Conservation (phyloP, 345 rosid species). For the Reutealis trisperma region DNA sequence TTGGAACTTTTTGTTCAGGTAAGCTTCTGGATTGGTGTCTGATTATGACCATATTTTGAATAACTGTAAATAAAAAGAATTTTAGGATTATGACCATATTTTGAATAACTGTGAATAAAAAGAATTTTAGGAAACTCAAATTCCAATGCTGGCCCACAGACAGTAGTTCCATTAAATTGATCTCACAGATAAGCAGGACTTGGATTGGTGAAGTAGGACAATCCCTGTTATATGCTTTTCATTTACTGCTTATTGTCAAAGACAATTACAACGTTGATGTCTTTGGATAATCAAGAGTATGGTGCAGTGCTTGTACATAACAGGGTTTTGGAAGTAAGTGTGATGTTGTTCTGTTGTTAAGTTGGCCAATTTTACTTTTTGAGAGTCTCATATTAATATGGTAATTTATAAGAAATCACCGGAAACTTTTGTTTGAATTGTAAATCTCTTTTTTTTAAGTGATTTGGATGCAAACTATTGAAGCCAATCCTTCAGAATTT, state of each 20-base stretch:
- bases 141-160: no score
- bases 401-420: neutral
- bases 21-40: constrained; percentile 12
- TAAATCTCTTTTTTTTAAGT: neutral
- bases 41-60: neutral
- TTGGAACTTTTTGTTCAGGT: constrained; percentile 76
- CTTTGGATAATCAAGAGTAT: neutral
- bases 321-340: no score
- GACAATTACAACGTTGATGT: neutral
- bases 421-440: neutral
- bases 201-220: neutral
- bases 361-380: neutral
- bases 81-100: neutral
- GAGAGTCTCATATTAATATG: neutral
- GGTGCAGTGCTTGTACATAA: no score
- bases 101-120: constrained; percentile 1
- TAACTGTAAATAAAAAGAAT: neutral
- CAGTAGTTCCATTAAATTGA: neutral
- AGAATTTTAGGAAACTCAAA: neutral
- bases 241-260: neutral
- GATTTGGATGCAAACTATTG: neutral
- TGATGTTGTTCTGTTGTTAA: no score
- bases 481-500: neutral
- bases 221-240: neutral
- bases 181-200: neutral